Percentiles rank a stretch among this genome's conserved stretches.
Conservation (phyloP, 2,329 filamentous ascomycete genomes). For the Trichophaea hybrida region DNA sequence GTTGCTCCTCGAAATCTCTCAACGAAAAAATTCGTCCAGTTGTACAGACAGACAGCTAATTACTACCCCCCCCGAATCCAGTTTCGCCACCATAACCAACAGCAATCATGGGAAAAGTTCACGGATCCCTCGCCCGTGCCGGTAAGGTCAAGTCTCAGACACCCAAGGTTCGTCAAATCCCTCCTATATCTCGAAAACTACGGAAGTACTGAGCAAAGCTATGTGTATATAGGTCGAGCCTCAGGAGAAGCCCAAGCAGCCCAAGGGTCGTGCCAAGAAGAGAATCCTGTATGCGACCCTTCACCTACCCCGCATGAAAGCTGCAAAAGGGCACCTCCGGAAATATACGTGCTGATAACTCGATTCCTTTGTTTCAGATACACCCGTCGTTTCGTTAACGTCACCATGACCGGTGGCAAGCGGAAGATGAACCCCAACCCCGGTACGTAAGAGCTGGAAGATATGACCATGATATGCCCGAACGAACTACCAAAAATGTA, state of each 20-base stretch:
- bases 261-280: conserved; percentile 97
- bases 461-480: not conserved
- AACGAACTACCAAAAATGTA: not conserved
- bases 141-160: conserved; percentile 98
- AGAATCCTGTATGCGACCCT: conserved; percentile 40
- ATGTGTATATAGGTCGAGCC: conserved; percentile 52
- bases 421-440: conserved; percentile 94
- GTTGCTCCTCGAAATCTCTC: not conserved
- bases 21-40: not conserved
- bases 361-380: conserved; percentile 43
- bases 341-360: not conserved
- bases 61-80: not conserved
- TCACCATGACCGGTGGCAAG: conserved; percentile 95
- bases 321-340: not conserved
- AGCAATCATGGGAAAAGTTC: conserved; percentile 77
- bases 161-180: conserved; percentile 54
- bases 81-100: conserved; percentile 24
- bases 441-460: conserved; percentile 42
- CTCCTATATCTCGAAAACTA: not conserved
- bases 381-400: conserved; percentile 96
- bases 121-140: conserved; percentile 88
- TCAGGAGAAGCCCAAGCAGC: conserved; percentile 91
- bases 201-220: conserved; percentile 5
- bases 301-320: not conserved
- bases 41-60: not conserved